These are phyloP conservation scores for Luzula sylvatica DNA, from an alignment of 176 grass and related monocot genomes.

Conservation along the genomic window DNA sequence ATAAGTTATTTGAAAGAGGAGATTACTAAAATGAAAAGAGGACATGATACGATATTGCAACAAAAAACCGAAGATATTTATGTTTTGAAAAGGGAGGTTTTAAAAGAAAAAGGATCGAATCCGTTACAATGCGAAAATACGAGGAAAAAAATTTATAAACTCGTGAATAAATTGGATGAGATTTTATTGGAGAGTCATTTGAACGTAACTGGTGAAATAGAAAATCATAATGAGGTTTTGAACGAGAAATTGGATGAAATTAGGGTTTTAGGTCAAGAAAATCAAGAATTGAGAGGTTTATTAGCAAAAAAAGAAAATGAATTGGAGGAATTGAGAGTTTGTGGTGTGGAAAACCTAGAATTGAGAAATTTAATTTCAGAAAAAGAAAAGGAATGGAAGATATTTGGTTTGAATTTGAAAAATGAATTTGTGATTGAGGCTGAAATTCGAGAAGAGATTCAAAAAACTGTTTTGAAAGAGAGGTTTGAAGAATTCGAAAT, in stretches of 20 bases:
- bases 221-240: slow-evolving; percentile 12
- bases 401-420: slow-evolving; percentile 11
- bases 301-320: slow-evolving; percentile 9
- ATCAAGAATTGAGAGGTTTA: slow-evolving; percentile 11
- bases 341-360: slow-evolving; percentile 19
- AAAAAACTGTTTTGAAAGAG: slow-evolving; percentile 23
- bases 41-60: slow-evolving; percentile 28
- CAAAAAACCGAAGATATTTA: slow-evolving; percentile 28
- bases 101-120: slow-evolving; percentile 23
- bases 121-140: slow-evolving; percentile 18
- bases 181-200: slow-evolving; percentile 18
- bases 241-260: slow-evolving; percentile 11
- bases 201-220: neutral
- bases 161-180: slow-evolving; percentile 17
- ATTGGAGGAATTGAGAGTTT: slow-evolving; percentile 4
- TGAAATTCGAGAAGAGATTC: slow-evolving; percentile 18
- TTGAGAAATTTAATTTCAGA: slow-evolving; percentile 13
- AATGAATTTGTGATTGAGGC: slow-evolving; percentile 13
- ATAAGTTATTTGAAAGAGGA: slow-evolving; percentile 29
- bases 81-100: slow-evolving; percentile 25
- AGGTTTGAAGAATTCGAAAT: slow-evolving; percentile 14
- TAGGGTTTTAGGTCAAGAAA: slow-evolving; percentile 16
- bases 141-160: slow-evolving; percentile 18
- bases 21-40: slow-evolving; percentile 27
- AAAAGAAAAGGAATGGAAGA: slow-evolving; percentile 10